Conservation (phyloP, 805 yeast genomes). For the Saccharomycopsis vini region DNA sequence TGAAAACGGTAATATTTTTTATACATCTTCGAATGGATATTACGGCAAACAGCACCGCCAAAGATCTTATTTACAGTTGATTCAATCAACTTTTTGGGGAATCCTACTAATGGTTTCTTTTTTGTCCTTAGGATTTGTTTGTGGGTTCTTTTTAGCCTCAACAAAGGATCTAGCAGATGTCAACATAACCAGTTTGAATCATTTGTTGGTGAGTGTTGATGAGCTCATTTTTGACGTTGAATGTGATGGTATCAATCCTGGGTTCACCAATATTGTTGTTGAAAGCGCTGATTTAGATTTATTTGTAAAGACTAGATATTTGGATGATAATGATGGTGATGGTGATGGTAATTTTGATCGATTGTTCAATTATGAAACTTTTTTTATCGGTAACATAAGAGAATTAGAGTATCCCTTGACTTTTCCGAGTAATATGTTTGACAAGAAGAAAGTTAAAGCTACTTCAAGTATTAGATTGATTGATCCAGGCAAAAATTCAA, state of each 20-base stretch:
- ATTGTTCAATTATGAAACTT: slow-evolving; percentile 40
- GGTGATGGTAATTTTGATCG: slow-evolving; percentile 15
- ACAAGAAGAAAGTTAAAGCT: slow-evolving; percentile 47
- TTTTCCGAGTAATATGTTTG: slow-evolving; percentile 60
- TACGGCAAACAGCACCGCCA: neutral
- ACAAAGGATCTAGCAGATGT: slow-evolving; percentile 73
- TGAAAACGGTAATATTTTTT: neutral
- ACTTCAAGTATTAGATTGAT: slow-evolving; percentile 62
- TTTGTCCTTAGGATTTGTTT: slow-evolving; percentile 63
- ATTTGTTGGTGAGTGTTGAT: slow-evolving; percentile 71
- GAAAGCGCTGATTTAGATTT: slow-evolving; percentile 68
- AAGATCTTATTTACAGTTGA: slow-evolving; percentile 8
- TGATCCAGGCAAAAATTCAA: slow-evolving; percentile 52
- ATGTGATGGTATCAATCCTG: slow-evolving; percentile 80
- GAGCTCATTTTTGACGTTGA: slow-evolving; percentile 74
- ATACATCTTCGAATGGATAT: slow-evolving; percentile 8
- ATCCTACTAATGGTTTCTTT: slow-evolving; percentile 36
- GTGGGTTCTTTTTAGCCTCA: slow-evolving; percentile 80
- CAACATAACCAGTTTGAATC: slow-evolving; percentile 49
- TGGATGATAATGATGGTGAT: slow-evolving; percentile 15
- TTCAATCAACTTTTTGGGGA: slow-evolving; percentile 27
- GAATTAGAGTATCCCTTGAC: slow-evolving; percentile 62
- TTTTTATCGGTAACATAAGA: slow-evolving; percentile 62
- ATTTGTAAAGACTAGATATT: slow-evolving; percentile 55
- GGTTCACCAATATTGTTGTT: slow-evolving; percentile 60